Evolutionary conservation across 495 filamentous ascomycete genomes (phyloP), one percentile per base, ranked within the genome.

Genomic region (Neurospora sp.): DNA sequence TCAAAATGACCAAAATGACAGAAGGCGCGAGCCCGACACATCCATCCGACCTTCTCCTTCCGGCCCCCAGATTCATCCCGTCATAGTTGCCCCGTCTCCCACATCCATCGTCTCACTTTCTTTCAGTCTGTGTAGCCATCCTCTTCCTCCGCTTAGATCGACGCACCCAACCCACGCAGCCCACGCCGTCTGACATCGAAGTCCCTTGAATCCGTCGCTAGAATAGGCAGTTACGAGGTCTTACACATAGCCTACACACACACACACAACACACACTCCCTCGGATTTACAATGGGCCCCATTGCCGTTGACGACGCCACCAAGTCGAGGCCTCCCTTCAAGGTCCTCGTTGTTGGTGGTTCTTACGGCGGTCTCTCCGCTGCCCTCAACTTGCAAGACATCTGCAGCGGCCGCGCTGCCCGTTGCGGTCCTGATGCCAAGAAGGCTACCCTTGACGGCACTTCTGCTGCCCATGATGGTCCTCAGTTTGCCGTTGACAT

Each of bases 311-410:
- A 47, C 31, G 59, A 8, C 39, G 35, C 74, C 68, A 39, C 71
- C 20, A 53, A 44, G 22, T 37, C 22, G 18, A 61, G 7, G 20
- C 70, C 72, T 59, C 80, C 77, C 68, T 82, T 82, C 77, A 81
- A 73, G 39, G 79, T 89, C 8, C 78, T 89, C 10, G 77, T 93
- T 41, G 84, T 88, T 35, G 90, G 91, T 31, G 90, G 89, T 69
- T 88, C 88, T 27, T 93, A 92, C 72, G 87, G 83, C 6, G 91
- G 91, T 37, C 83, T 93, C 20, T 84, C 88, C 1, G 84, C 86
- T 1, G 85, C 87, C 8, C 75, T 91, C 70, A 89, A 89, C 72
- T 81, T 92, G 4, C 78, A 88, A 44, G 88, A 92, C 76, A 83
- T 90, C 16, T 86, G 86, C 73, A 79, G 82, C 38, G 87, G 86